Evolutionary conservation across 148 eudicot genomes (phyloP).

Genomic region (Polygonum aviculare): DNA sequence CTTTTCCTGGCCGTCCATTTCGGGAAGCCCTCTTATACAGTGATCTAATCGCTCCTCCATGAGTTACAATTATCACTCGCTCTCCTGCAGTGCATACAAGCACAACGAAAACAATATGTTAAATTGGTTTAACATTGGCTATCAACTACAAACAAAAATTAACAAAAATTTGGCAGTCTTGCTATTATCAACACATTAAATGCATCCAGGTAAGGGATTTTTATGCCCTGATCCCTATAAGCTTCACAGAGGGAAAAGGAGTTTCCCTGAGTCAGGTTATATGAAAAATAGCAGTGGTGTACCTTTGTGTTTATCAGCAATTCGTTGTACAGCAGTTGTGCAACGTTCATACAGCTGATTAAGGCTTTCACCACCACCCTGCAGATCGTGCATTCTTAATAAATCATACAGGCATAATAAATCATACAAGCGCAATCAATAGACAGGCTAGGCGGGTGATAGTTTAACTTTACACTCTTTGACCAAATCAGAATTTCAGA

Average conservation of each 20-base stretch:
- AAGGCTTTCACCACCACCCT: slow-evolving; percentile 96
- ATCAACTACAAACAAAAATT: background rate
- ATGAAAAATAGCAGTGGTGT: background rate
- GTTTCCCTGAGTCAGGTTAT: background rate
- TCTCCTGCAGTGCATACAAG: slow-evolving; percentile 43
- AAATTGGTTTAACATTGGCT: background rate
- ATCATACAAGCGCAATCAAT: background rate
- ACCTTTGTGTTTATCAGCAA: slow-evolving; percentile 73
- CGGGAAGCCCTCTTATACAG: slow-evolving; percentile 48
- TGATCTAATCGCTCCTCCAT: slow-evolving; percentile 76
- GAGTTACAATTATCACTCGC: slow-evolving; percentile 64
- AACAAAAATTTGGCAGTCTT: background rate
- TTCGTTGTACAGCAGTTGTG: slow-evolving; percentile 51
- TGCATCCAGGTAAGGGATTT: background rate
- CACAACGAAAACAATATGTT: background rate
- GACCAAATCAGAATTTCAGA: background rate
- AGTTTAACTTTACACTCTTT: background rate
- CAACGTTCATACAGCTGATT: slow-evolving; percentile 73
- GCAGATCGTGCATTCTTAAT: slow-evolving; percentile 10
- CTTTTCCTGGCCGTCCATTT: slow-evolving; percentile 34
- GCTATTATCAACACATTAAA: background rate
- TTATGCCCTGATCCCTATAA: background rate
- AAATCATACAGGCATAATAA: background rate
- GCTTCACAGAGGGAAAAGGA: background rate
- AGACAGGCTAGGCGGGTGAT: no score